Base-by-base conservation (phyloP, 208 protist species). In the Wallacemonas collosoma region DNA sequence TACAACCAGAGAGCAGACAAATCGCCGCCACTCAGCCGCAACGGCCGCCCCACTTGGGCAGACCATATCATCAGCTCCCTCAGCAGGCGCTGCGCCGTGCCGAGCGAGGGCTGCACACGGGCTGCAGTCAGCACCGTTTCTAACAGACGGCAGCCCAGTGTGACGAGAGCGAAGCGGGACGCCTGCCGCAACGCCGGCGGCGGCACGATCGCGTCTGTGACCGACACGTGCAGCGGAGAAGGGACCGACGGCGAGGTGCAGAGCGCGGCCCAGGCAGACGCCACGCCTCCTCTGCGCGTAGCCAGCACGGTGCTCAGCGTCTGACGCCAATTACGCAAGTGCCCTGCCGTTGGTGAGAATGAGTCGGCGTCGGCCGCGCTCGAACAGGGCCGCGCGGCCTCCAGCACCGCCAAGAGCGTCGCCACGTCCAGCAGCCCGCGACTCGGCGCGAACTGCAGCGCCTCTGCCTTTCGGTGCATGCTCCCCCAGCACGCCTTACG, bases 401-500 rank as follows among this genome's bases (percentile, higher is more conserved):
- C 84, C 26, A 80, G 36, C 35, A 71, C 55, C 38, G 78, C 51
- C 14, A 79, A 63, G 35, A 91, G 72, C 36, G 85, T 81, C 41
- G 68, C 75, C 5, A 94, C 72, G 44, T 85, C 85, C 1, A 94
- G 56, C 53, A 89, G 69, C n/a, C 89, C 89, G 26, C 68, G 64
- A 12, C 77, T 83, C 2, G 82, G 79, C 36, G 80, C 87, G 78
- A 87, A 92, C 39, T 82, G 75, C 12, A 93, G 83, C 66, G 80
- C 73, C 61, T 71, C 77, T 15, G 82, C 77, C 71, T 94, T 94
- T 3, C 53, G 68, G 1, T 77, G 40, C 80, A 92, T 92, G 74
- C 77, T 82, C 1, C 74, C 74, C 5, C 82, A 60, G 2, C 75
- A 79, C 3, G 77, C 82, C 38, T 73, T 55, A n/a, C 87, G 74